These are phyloP conservation scores for Blastobotrys attinorum DNA, from an alignment of 805 yeast genomes.

Conservation along the genomic window DNA sequence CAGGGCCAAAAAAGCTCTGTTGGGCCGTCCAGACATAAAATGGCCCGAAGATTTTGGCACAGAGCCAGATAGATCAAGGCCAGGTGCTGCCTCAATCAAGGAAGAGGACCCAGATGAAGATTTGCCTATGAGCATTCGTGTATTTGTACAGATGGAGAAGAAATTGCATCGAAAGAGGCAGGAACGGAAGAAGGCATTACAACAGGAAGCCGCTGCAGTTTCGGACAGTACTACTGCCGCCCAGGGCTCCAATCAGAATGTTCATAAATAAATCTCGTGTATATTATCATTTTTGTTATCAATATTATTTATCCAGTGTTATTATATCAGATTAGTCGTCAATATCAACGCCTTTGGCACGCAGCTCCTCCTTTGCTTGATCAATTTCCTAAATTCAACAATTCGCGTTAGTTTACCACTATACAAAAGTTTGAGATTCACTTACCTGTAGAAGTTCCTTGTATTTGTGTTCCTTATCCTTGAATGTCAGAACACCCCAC, in stretches of 20 bases:
- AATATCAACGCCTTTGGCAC: conserved; percentile 47
- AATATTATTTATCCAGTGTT: no score
- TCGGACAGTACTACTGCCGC: no score
- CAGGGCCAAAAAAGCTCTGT: conserved; percentile 49
- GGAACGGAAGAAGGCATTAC: not conserved
- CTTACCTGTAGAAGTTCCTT: conserved; percentile 45
- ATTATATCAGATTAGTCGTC: conserved; percentile 3
- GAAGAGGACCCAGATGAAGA: conserved; percentile 45
- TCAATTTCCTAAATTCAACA: conserved; percentile 35
- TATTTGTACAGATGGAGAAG: conserved; percentile 78
- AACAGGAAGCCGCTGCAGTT: not conserved
- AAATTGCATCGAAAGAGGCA: conserved; percentile 39
- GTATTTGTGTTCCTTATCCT: conserved; percentile 63
- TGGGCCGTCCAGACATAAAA: conserved; percentile 29
- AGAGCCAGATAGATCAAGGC: conserved; percentile 23
- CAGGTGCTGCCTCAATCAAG: conserved; percentile 22
- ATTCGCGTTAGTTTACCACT: not conserved
- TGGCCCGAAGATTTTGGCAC: conserved; percentile 68
- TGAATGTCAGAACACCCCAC: conserved; percentile 58
- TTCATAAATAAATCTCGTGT: no score
- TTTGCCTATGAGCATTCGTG: conserved; percentile 70
- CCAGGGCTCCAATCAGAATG: no score
- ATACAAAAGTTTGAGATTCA: not conserved
- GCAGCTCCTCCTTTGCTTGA: conserved; percentile 55
- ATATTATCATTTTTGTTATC: no score